Conservation (phyloP, 139 green algal genomes). For the Chlamydomonas applanata region DNA sequence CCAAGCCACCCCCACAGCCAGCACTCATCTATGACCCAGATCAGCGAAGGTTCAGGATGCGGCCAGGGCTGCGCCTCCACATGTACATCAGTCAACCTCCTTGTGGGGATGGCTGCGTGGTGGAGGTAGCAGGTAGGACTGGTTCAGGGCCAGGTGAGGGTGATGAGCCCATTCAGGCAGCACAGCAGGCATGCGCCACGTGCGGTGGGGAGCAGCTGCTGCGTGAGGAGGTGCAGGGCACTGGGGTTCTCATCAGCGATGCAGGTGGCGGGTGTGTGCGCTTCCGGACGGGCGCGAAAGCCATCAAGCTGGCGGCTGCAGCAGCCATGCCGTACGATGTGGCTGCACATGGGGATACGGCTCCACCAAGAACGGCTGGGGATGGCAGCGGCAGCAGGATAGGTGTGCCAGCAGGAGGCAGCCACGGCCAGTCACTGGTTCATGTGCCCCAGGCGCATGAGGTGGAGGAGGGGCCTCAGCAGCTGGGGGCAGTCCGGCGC, state of each 20-base stretch:
- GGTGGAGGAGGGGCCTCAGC: conserved; percentile 62
- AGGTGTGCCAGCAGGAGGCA: too few relatives aligned
- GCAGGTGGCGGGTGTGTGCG: conserved; percentile 9
- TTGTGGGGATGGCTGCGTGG: conserved; percentile 75
- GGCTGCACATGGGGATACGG: too few relatives aligned
- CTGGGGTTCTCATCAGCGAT: too few relatives aligned
- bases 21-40: conserved; percentile 18
- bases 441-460: conserved; percentile 30
- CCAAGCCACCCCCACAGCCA: background rate
- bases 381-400: background rate
- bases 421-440: background rate
- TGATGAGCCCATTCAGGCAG: too few relatives aligned
- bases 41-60: conserved; percentile 39
- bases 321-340: too few relatives aligned
- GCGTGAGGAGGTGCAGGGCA: too few relatives aligned
- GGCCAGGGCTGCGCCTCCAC: conserved; percentile 55
- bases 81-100: conserved; percentile 82
- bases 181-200: too few relatives aligned
- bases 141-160: background rate
- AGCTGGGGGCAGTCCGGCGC: conserved; percentile 58
- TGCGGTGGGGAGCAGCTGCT: too few relatives aligned
- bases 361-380: too few relatives aligned
- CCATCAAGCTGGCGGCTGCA: conserved; percentile 20
- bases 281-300: conserved; percentile 34
- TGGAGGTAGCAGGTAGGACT: background rate